Conservation (phyloP, 345 rosid species). For the Murraya paniculata region DNA sequence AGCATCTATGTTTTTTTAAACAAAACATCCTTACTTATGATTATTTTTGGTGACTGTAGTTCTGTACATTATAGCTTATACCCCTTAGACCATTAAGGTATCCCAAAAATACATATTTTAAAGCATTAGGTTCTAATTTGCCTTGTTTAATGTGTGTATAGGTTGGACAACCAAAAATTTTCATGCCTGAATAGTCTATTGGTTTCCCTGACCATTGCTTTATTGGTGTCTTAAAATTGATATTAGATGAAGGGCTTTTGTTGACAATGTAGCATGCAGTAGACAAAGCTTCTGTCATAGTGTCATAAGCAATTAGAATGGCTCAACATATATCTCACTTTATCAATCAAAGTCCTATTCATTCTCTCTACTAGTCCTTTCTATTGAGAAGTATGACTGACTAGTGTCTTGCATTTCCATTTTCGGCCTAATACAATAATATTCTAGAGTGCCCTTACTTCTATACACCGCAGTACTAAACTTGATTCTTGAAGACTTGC, state of each 20-base stretch:
- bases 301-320: neutral
- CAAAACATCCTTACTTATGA: neutral
- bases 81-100: neutral
- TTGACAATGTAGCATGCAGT: neutral
- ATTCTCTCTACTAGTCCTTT: neutral
- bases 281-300: neutral
- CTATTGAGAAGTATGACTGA: neutral
- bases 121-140: neutral
- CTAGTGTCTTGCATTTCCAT: neutral
- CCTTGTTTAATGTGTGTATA: neutral
- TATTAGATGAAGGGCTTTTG: neutral
- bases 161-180: neutral
- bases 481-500: neutral
- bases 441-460: neutral
- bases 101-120: neutral
- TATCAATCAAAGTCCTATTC: neutral
- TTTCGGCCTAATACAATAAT: too few species aligned
- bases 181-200: neutral
- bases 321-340: rapidly evolving
- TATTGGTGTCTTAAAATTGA: neutral
- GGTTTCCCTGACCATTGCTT: neutral
- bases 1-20: too few species aligned
- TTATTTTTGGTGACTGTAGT: rapidly evolving
- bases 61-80: neutral
- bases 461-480: rapidly evolving